Evolutionary conservation across 805 yeast species (phyloP), one percentile per base, ranked within the genome.

Genomic region (Candida railenensis): DNA sequence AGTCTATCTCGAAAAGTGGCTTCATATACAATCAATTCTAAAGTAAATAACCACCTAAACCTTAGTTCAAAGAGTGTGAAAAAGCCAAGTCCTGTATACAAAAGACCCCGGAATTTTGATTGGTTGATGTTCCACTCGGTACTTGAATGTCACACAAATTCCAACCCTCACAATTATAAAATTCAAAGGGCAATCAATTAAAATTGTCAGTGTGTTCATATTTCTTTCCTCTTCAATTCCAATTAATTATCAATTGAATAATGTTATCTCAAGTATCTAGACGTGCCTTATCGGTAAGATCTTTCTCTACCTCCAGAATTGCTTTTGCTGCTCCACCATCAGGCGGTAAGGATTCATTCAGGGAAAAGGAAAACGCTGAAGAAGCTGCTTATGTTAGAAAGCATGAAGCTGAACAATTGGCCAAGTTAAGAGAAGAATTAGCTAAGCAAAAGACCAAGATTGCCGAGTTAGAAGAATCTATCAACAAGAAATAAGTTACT

Each of bases 311-410:
- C 37, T 36, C 67, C 44, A 62, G 66, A 57, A 52, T 51, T 33
- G 63, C 62, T 34, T 47, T 57, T 16, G 55, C 57, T 15, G 20
- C 45, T 22, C 45, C 45, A 8, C 45, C 45, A 34, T 4, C 38
- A 8, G 3, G 22, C 18, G 30, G 32, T 12, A 56, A 55, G 43
- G 71, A 70, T 53, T 55, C 68, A 8, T 62, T 67, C 58, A 56
- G 78, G 78, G 89, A 90, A 67, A 90, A 96, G 67, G 99, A 94
- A 78, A 85, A 81, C 72, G 96, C 96, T 53, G 84, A 83, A 64
- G 99, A 92, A 76, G 89, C 86, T 65, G 77, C 74, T 59, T 91
- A 83, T 75, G 76, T 90, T 69, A 88, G 82, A 71, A 84, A 89
- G 73, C 96, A 87, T 65, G 96, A 92, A 76, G 86, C 85, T 65